Conservation (phyloP, 129 eudicot species). For the Solidago caesia region DNA sequence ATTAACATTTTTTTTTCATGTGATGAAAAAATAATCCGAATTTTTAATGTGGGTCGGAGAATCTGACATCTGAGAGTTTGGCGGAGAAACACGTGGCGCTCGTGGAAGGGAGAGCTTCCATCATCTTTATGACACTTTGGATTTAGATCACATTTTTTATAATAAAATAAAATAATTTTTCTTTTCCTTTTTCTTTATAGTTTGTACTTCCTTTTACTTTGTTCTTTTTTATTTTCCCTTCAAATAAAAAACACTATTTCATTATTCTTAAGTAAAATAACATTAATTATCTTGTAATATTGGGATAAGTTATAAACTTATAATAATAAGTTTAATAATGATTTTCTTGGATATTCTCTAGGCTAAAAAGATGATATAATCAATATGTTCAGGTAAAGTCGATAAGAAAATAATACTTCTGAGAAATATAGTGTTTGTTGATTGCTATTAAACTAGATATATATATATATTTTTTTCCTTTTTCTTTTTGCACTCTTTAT, state of each 20-base stretch:
- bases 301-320: not conserved
- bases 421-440: too few species aligned
- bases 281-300: not conserved
- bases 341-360: not conserved
- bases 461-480: too few species aligned
- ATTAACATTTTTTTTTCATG: not conserved
- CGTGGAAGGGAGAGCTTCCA: not conserved
- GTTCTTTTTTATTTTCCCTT: not conserved
- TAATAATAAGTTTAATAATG: not conserved
- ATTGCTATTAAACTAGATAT: too few species aligned
- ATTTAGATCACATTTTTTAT: not conserved
- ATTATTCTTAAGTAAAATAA: not conserved
- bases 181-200: not conserved
- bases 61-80: not conserved
- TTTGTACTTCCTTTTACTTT: not conserved
- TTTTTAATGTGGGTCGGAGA: not conserved
- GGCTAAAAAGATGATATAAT: not conserved
- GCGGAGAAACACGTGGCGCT: conserved; percentile 1
- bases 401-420: too few species aligned
- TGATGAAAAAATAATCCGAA: not conserved
- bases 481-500: too few species aligned
- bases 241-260: not conserved
- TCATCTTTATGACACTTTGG: not conserved
- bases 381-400: too few species aligned
- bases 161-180: not conserved